These are phyloP conservation scores for Wickerhamia fluorescens DNA, from an alignment of 805 yeast genomes.

Conservation along the genomic window DNA sequence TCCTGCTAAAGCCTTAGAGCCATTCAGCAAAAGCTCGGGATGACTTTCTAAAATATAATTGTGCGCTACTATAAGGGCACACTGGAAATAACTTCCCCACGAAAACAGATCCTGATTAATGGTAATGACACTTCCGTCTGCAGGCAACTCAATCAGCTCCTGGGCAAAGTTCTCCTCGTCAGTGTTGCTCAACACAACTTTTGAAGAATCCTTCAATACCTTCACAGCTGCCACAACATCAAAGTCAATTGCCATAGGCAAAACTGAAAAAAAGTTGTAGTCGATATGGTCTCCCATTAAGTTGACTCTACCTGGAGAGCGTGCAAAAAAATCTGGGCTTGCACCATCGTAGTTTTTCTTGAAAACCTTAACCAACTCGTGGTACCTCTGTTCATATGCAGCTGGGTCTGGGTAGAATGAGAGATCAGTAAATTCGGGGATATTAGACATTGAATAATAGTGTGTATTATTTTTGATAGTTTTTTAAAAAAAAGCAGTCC, in stretches of 20 bases:
- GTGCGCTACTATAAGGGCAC: conserved; percentile 57
- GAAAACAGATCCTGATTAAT: conserved; percentile 45
- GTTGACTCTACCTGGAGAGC: conserved; percentile 75
- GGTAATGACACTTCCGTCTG: conserved; percentile 30
- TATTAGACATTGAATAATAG: conserved; percentile 3
- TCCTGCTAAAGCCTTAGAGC: conserved; percentile 31
- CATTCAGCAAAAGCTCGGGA: conserved; percentile 15
- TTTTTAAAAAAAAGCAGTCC: too few species aligned
- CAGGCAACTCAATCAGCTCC: conserved; percentile 31
- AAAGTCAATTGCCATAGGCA: conserved; percentile 66
- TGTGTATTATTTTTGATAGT: too few species aligned
- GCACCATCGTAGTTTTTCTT: conserved; percentile 12
- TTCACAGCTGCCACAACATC: conserved; percentile 53
- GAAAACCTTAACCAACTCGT: conserved; percentile 17
- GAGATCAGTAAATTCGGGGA: conserved; percentile 30
- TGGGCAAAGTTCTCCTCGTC: conserved; percentile 25
- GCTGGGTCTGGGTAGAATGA: conserved; percentile 27
- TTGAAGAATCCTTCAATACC: conserved; percentile 10
- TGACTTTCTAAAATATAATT: conserved; percentile 33
- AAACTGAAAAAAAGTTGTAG: conserved; percentile 57
- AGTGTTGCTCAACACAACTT: conserved; percentile 24
- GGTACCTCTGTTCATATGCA: conserved; percentile 21
- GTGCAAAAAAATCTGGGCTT: conserved; percentile 41
- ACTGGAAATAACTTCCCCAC: conserved; percentile 67
- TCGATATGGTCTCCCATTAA: conserved; percentile 73